Base-by-base conservation (phyloP, 2,329 filamentous ascomycete genomes). In the Sporothrix globosa region DNA sequence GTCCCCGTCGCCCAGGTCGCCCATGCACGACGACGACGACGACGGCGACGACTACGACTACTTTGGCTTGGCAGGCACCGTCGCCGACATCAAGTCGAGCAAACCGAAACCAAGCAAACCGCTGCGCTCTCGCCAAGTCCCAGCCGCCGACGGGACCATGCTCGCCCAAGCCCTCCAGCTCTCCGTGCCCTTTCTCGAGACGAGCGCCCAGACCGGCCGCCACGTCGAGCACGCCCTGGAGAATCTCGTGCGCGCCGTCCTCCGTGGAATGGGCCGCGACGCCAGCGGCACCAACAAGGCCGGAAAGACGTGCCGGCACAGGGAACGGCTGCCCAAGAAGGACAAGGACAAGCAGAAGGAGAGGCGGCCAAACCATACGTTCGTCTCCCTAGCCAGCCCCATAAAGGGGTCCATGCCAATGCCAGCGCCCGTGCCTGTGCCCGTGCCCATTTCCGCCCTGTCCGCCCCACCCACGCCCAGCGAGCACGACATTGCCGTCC, bases 131-230 rank as follows among this genome's bases (percentile, higher is more conserved):
- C 82, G 70, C 80, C 80, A 71, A 82, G 83, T 73, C 81, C 80
- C 73, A 74, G 81, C 46, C 80, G 82, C 24, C 76, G 83, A 69
- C 80, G 83, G 58, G 83, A 88, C 79, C 85, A 85, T 70, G 83
- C 85, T 76, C 86, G 90, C 79, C 86, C 87, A 27, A 87, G 86
- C 78, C 79, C 83, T 72, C 90, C 90, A 79, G 86, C 88, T 63
- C 86, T 90, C 72, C n/a, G 80, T 91, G 67, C 79, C 91, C 69
- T 92, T 92, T 80, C 90, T 90, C 77, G 90, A 92, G 81, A 91
- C 90, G 14, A 90, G 87, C 76, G 90, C 90, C 13, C 91, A 91
- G 83, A 89, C 87, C 0, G 90, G 90, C 3, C 82, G 86, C 72
- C 90, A 91, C 76, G 90, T 92, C 14, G 85, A 87, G 72, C 88